Percentiles rank a stretch among this genome's conserved stretches.
These are phyloP conservation scores for Harringtonia aguacate DNA, from an alignment of 2,329 filamentous ascomycete genomes.

Conservation along the genomic window DNA sequence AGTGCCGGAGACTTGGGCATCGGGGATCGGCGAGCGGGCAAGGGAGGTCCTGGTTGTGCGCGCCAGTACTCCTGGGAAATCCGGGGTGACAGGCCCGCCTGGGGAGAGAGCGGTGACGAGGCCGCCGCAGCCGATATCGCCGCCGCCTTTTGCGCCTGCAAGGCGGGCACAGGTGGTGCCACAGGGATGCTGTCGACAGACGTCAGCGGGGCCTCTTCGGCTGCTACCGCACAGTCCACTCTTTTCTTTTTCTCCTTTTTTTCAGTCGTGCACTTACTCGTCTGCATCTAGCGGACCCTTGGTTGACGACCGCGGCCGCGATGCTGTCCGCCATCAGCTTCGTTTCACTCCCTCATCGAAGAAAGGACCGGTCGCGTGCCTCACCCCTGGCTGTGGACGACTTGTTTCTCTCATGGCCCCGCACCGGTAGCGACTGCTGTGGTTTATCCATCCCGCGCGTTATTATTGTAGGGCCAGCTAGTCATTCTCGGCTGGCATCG, in stretches of 20 bases:
- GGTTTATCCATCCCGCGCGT: constrained; percentile 10
- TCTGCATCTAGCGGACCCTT: constrained; percentile 68
- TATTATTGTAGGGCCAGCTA: too few relatives aligned
- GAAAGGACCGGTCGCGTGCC: not conserved
- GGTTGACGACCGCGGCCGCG: constrained; percentile 58
- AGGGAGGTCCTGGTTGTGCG: too few relatives aligned
- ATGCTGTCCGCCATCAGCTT: constrained; percentile 24
- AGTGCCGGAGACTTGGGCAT: too few relatives aligned
- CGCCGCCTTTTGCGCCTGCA: constrained; percentile 7
- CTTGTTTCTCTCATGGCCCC: constrained; percentile 25
- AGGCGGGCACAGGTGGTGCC: constrained; percentile 11
- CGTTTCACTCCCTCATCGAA: not conserved
- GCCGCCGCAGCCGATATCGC: constrained; percentile 13
- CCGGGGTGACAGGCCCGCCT: constrained; percentile 1
- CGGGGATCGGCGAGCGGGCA: too few relatives aligned
- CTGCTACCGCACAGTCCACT: too few relatives aligned
- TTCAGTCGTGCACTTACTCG: constrained; percentile 44
- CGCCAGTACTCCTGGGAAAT: too few relatives aligned
- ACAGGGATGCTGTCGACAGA: constrained; percentile 12
- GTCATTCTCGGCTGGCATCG: too few relatives aligned
- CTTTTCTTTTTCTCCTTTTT: too few relatives aligned
- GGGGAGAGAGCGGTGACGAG: constrained; percentile 6
- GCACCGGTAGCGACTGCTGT: constrained; percentile 5
- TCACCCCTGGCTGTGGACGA: constrained; percentile 26
- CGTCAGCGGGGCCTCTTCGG: too few relatives aligned